A percentile compares a stretch with the other conserved stretches of the same genome.
Evolutionary conservation across 768 basidiomycete genomes (phyloP).

Genomic region (Ramaria sp.): DNA sequence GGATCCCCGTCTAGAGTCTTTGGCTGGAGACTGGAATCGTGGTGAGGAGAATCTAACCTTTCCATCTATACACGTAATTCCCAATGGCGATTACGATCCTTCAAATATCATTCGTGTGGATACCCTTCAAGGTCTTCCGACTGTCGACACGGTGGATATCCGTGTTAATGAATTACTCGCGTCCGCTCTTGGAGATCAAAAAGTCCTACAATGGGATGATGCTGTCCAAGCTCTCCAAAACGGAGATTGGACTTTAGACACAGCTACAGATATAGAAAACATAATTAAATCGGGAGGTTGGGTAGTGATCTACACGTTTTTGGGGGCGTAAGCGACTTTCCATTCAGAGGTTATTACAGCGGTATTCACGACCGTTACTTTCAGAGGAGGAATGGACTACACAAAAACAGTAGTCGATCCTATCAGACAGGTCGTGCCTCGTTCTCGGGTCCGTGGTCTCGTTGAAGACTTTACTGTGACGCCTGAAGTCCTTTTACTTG

Average conservation of each 20-base stretch:
- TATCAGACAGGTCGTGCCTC: constrained; percentile 25
- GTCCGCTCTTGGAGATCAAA: constrained; percentile 13
- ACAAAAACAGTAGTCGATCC: constrained; percentile 31
- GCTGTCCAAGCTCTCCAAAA: constrained; percentile 18
- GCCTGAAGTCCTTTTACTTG: constrained; percentile 29
- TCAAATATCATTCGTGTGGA: constrained; percentile 26
- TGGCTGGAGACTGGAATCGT: constrained; percentile 29
- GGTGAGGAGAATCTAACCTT: constrained; percentile 21
- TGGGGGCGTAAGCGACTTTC: constrained; percentile 25
- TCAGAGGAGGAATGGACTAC: constrained; percentile 32
- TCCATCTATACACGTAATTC: constrained; percentile 24
- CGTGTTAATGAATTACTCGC: constrained; percentile 17
- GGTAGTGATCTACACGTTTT: constrained; percentile 30
- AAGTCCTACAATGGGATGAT: constrained; percentile 13
- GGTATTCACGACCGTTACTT: background rate
- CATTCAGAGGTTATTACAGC: background rate
- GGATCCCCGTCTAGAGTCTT: constrained; percentile 22
- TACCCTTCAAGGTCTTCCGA: constrained; percentile 16
- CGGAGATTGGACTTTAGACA: constrained; percentile 15
- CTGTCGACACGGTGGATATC: constrained; percentile 15
- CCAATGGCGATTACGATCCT: constrained; percentile 32
- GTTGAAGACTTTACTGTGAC: constrained; percentile 24
- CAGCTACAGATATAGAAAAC: constrained; percentile 21
- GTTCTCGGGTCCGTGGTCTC: constrained; percentile 27
- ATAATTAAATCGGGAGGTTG: constrained; percentile 28